Conservation (phyloP, 2,329 filamentous ascomycete species). For the Paraphoma sp. region DNA sequence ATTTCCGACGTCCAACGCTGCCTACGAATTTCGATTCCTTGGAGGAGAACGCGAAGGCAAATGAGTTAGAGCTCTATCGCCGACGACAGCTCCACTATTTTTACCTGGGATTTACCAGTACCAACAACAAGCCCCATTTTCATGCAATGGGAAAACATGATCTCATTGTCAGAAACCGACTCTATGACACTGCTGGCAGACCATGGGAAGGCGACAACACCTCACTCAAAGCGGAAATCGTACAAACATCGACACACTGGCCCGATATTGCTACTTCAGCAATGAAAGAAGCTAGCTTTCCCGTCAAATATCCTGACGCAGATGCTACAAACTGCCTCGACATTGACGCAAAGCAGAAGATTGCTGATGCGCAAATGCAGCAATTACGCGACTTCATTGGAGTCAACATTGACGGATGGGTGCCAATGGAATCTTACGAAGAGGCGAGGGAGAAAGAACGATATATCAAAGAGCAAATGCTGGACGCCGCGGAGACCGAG, state of each 20-base stretch:
- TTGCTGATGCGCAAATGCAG: conserved; percentile 23
- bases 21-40: conserved; percentile 21
- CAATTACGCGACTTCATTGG: conserved; percentile 21
- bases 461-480: conserved; percentile 23
- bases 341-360: conserved; percentile 20
- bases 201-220: conserved; percentile 30
- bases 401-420: conserved; percentile 25
- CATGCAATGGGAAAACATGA: conserved; percentile 15
- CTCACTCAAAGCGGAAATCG: conserved; percentile 26
- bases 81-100: conserved; percentile 29
- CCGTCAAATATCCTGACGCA: conserved; percentile 10
- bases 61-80: conserved; percentile 22
- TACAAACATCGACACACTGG: conserved; percentile 22
- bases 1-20: conserved; percentile 18
- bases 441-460: conserved; percentile 16
- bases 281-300: conserved; percentile 12
- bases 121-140: conserved; percentile 26
- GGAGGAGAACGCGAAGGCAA: conserved; percentile 15
- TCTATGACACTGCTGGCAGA: conserved; percentile 16
- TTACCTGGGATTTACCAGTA: conserved; percentile 23
- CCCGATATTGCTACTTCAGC: conserved; percentile 13
- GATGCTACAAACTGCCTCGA: conserved; percentile 17
- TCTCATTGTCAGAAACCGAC: conserved; percentile 11
- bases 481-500: conserved; percentile 17
- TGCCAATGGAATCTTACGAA: conserved; percentile 21